Evolutionary conservation across 441 rosid genomes (phyloP).

Genomic region (Erodium trifolium): DNA sequence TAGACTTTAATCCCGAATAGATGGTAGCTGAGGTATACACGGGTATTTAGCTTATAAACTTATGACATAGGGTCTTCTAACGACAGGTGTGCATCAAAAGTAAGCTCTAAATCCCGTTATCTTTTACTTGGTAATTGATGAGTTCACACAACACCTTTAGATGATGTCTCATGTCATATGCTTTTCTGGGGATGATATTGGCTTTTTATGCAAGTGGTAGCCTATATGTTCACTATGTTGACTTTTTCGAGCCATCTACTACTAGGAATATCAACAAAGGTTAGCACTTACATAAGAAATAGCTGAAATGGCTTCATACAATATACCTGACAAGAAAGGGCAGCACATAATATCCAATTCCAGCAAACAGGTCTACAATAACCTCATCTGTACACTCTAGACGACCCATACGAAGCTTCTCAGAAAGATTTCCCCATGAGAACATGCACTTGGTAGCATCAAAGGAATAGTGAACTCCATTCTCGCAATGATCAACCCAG

Average conservation of each 20-base stretch:
- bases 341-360: constrained; percentile 81
- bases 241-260: neutral
- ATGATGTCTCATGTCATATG: neutral
- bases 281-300: neutral
- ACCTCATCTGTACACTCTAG: constrained; percentile 55
- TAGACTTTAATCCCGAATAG: too few relatives aligned
- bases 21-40: too few relatives aligned
- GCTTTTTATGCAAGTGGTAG: neutral
- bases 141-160: too few relatives aligned
- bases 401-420: constrained; percentile 83
- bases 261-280: neutral
- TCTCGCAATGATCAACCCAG: constrained; percentile 83
- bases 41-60: too few relatives aligned
- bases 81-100: neutral
- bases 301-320: constrained; percentile 6
- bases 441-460: constrained; percentile 93
- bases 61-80: neutral
- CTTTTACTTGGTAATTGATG: neutral
- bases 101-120: neutral
- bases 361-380: constrained; percentile 83
- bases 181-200: neutral
- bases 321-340: constrained; percentile 86
- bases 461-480: constrained; percentile 76
- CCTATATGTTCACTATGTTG: neutral
- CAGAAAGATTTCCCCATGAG: constrained; percentile 96